These are phyloP conservation scores for Fusarium bactridioides DNA, from an alignment of 2,329 filamentous ascomycete species.

Conservation along the genomic window DNA sequence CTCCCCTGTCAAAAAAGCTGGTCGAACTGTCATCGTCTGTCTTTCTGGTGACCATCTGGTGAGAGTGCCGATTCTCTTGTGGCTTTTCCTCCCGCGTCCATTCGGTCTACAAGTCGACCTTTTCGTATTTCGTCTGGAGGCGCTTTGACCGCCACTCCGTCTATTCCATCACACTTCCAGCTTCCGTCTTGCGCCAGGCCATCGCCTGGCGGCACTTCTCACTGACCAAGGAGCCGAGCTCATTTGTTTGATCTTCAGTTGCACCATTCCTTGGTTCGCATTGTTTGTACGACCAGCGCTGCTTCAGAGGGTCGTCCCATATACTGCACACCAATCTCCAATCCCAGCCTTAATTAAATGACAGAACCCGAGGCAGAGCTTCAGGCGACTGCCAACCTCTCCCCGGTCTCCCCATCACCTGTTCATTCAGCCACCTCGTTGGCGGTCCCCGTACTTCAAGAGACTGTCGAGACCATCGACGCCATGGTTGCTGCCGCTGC, in stretches of 20 bases:
- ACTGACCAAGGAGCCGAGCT: conserved; percentile 33
- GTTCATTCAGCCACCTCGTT: conserved; percentile 56
- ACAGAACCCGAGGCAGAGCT: conserved; percentile 54
- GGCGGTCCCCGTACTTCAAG: conserved; percentile 59
- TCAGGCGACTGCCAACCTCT: conserved; percentile 62
- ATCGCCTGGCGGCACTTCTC: conserved; percentile 28
- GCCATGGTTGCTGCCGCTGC: conserved; percentile 51
- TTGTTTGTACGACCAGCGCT: conserved; percentile 32
- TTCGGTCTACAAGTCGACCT: conserved; percentile 7
- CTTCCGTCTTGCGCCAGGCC: conserved; percentile 29
- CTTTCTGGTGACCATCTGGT: conserved; percentile 13
- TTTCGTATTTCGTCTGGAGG: conserved; percentile 15
- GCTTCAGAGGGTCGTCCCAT: conserved; percentile 21
- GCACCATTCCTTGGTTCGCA: conserved; percentile 25
- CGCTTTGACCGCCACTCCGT: conserved; percentile 23
- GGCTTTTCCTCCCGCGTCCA: conserved; percentile 6
- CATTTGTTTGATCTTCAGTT: conserved; percentile 25
- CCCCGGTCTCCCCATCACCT: conserved; percentile 59
- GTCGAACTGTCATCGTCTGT: not conserved
- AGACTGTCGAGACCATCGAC: conserved; percentile 60
- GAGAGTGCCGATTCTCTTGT: conserved; percentile 11
- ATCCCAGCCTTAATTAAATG: conserved; percentile 49
- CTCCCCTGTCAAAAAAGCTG: conserved; percentile 20
- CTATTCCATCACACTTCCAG: conserved; percentile 16
- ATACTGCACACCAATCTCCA: conserved; percentile 25